A percentile compares a stretch with the other conserved stretches of the same genome.
phyloP scores from a whole-genome alignment of 257 asterid species.

The Salvia miltiorrhiza region DNA sequence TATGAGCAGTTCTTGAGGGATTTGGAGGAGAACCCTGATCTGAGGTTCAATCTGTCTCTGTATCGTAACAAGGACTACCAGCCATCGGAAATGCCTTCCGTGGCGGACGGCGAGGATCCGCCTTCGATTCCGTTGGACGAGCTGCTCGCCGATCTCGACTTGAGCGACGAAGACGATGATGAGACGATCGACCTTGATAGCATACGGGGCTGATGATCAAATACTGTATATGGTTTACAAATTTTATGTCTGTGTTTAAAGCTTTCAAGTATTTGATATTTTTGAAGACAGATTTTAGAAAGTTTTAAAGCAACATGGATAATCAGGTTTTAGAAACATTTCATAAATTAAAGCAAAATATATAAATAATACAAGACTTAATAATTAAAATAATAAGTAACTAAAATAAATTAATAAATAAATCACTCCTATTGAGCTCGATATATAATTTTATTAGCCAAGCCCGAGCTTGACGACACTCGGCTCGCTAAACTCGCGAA shows the following conservation, averaged over 20 bases:
- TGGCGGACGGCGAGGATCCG: slow-evolving; percentile 33
- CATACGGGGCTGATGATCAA: slow-evolving; percentile 13
- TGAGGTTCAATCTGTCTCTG: slow-evolving; percentile 43
- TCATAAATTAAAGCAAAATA: too few relatives aligned
- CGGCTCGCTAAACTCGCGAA: too few relatives aligned
- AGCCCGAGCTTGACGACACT: too few relatives aligned
- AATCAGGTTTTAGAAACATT: too few relatives aligned
- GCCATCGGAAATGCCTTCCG: slow-evolving; percentile 43
- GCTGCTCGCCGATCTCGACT: slow-evolving; percentile 45
- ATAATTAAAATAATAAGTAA: too few relatives aligned
- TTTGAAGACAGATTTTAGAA: neutral
- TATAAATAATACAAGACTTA: too few relatives aligned
- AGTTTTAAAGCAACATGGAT: too few relatives aligned
- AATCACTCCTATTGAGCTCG: too few relatives aligned
- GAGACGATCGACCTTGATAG: slow-evolving; percentile 13
- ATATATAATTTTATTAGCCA: too few relatives aligned
- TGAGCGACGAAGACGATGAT: slow-evolving; percentile 35
- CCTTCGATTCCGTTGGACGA: slow-evolving; percentile 38
- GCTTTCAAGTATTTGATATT: neutral
- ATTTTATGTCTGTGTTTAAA: neutral
- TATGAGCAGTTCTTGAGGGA: slow-evolving; percentile 56
- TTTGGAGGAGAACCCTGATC: slow-evolving; percentile 55
- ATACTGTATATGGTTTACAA: neutral
- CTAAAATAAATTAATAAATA: too few relatives aligned
- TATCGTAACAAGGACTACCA: slow-evolving; percentile 43